These are phyloP conservation scores for Phoma sp. DNA, from an alignment of 2,329 filamentous ascomycete species.

Conservation along the genomic window DNA sequence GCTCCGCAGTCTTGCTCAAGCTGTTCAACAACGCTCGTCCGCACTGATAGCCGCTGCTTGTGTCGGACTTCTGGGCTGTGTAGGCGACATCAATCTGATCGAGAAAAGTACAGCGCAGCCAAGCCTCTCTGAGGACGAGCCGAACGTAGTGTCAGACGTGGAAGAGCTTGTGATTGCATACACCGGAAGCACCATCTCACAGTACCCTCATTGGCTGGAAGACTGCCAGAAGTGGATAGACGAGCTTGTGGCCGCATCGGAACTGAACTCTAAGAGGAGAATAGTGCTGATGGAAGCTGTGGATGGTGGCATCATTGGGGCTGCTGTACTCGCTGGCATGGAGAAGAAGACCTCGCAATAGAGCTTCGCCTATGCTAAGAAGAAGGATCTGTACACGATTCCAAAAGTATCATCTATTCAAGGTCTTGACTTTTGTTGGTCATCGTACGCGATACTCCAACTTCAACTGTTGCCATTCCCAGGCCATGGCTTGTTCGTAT, in stretches of 20 bases:
- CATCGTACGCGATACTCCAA: too few relatives aligned
- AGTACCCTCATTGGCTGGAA: slow-evolving; percentile 74
- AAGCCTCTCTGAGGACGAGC: slow-evolving; percentile 25
- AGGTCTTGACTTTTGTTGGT: too few relatives aligned
- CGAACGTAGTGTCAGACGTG: slow-evolving; percentile 31
- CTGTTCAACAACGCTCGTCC: slow-evolving; percentile 74
- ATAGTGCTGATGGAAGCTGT: slow-evolving; percentile 60
- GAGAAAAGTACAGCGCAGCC: slow-evolving; percentile 17
- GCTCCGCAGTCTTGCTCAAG: slow-evolving; percentile 71
- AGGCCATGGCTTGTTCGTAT: too few relatives aligned
- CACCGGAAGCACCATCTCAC: slow-evolving; percentile 80
- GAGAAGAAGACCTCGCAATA: slow-evolving; percentile 19
- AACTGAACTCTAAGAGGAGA: slow-evolving; percentile 49
- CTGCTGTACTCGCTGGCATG: slow-evolving; percentile 61
- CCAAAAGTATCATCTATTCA: too few relatives aligned
- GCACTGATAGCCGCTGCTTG: slow-evolving; percentile 76
- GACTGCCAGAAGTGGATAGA: slow-evolving; percentile 75
- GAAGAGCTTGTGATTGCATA: slow-evolving; percentile 78
- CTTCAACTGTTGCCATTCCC: too few relatives aligned
- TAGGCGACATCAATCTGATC: slow-evolving; percentile 65
- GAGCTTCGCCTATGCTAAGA: too few relatives aligned
- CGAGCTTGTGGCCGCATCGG: slow-evolving; percentile 54
- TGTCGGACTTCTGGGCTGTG: slow-evolving; percentile 71
- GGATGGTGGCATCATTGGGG: slow-evolving; percentile 63
- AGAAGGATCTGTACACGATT: too few relatives aligned